phyloP scores from a whole-genome alignment of 371 early-diverging fungal genomes.

The Mucor saturninus region DNA sequence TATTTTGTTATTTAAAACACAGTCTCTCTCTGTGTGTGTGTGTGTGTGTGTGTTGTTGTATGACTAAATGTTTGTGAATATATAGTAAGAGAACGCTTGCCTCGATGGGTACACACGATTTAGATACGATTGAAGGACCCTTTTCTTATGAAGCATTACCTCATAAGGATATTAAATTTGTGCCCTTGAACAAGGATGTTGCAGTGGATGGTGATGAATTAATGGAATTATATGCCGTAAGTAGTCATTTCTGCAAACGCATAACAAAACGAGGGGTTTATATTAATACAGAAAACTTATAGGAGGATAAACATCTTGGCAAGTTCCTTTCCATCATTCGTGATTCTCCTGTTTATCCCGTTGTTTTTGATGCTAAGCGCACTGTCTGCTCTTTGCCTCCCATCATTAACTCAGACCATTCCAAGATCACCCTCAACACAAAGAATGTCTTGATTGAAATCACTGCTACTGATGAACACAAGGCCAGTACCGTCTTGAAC shows the following conservation, averaged over 20 bases:
- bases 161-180: slow-evolving; percentile 92
- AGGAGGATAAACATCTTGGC: slow-evolving; percentile 81
- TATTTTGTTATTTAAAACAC: slow-evolving; percentile 10
- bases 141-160: slow-evolving; percentile 94
- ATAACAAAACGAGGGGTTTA: neutral
- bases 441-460: slow-evolving; percentile 99
- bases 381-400: slow-evolving; percentile 98
- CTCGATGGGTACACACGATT: slow-evolving; percentile 99
- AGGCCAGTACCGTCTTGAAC: slow-evolving; percentile 93
- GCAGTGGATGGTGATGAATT: slow-evolving; percentile 88
- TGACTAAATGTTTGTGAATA: too few relatives aligned
- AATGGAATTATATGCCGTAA: slow-evolving; percentile 87
- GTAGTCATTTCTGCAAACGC: neutral
- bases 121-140: slow-evolving; percentile 94
- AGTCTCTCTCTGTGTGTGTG: slow-evolving; percentile 1
- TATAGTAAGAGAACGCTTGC: slow-evolving; percentile 93
- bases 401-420: slow-evolving; percentile 98
- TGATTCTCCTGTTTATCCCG: slow-evolving; percentile 91
- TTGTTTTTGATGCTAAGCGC: slow-evolving; percentile 87
- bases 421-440: slow-evolving; percentile 96
- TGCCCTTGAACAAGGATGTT: slow-evolving; percentile 93
- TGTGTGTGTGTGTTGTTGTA: too few relatives aligned
- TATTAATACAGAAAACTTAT: neutral
- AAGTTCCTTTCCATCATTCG: slow-evolving; percentile 95
- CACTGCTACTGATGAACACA: slow-evolving; percentile 97